Conservation (phyloP, 176 grass and related monocot genomes). For the Pharus latifolius region DNA sequence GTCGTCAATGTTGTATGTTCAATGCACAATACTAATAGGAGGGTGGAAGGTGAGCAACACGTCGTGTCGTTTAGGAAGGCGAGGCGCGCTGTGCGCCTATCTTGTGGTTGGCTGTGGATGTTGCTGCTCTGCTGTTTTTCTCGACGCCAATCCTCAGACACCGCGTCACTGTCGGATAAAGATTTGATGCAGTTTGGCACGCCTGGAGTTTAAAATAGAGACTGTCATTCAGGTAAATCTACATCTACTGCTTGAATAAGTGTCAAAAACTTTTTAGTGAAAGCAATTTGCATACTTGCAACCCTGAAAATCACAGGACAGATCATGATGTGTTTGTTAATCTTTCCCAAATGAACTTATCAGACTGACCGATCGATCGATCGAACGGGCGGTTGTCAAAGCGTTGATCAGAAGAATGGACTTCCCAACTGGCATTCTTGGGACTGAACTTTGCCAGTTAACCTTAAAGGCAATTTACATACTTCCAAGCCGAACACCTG, state of each 20-base stretch:
- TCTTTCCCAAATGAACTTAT: too few relatives aligned
- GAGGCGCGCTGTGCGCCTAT: neutral
- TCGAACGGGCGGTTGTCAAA: too few relatives aligned
- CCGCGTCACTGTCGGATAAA: conserved; percentile 17
- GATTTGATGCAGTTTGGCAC: conserved; percentile 1
- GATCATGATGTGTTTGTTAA: neutral
- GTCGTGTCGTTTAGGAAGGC: neutral
- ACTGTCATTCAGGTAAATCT: neutral
- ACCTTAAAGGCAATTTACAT: neutral
- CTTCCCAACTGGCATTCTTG: too few relatives aligned
- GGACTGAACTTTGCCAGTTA: too few relatives aligned
- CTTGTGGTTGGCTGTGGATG: conserved; percentile 18
- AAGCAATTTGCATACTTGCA: neutral
- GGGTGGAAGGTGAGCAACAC: neutral
- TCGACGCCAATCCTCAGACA: neutral
- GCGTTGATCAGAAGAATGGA: too few relatives aligned
- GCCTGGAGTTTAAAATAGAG: neutral
- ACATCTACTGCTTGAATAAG: neutral
- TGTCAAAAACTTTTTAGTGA: neutral
- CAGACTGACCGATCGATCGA: too few relatives aligned
- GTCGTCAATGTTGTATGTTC: neutral
- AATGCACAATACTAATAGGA: conserved; percentile 17
- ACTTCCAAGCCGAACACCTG: neutral
- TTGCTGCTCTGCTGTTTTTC: neutral
- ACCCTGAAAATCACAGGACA: too few relatives aligned